Evolutionary conservation across 495 filamentous ascomycete genomes (phyloP).

Genomic region (Oidiodendron maius): DNA sequence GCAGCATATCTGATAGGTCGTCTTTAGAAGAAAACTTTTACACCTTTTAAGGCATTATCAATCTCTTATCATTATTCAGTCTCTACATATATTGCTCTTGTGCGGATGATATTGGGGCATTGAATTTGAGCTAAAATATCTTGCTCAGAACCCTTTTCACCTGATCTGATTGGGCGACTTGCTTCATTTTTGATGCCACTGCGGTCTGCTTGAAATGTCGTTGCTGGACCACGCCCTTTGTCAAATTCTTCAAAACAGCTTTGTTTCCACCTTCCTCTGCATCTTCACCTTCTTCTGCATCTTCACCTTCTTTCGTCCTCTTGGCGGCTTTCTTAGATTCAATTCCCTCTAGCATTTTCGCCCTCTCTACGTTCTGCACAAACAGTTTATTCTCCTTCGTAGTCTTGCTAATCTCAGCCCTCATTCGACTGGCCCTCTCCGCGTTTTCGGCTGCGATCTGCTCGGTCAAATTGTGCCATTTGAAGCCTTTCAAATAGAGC

Average conservation of each 20-base stretch:
- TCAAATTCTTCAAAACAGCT: constrained; percentile 2
- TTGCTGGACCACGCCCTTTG: constrained; percentile 27
- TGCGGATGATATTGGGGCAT: no score
- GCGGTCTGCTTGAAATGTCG: constrained; percentile 72
- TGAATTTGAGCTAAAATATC: constrained; percentile 71
- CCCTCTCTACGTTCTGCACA: constrained; percentile 66
- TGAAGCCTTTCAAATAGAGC: constrained; percentile 76
- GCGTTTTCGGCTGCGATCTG: constrained; percentile 77
- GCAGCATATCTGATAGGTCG: no score
- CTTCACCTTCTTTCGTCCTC: constrained; percentile 37
- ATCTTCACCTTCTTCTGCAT: constrained; percentile 5
- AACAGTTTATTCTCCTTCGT: constrained; percentile 82
- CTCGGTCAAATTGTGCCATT: constrained; percentile 65
- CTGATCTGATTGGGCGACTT: constrained; percentile 52
- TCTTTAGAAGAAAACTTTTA: no score
- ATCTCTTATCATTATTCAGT: no score
- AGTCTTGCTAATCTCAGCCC: constrained; percentile 72
- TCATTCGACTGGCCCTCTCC: constrained; percentile 70
- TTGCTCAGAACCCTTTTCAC: constrained; percentile 74
- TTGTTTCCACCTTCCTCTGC: constrained; percentile 17
- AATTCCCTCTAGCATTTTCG: constrained; percentile 68
- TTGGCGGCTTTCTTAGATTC: constrained; percentile 58
- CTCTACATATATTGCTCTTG: no score
- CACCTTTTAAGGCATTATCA: no score
- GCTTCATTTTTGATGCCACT: constrained; percentile 40